Base-by-base conservation (phyloP, 1,284 basidiomycete genomes). In the Bjerkandera adusta region DNA sequence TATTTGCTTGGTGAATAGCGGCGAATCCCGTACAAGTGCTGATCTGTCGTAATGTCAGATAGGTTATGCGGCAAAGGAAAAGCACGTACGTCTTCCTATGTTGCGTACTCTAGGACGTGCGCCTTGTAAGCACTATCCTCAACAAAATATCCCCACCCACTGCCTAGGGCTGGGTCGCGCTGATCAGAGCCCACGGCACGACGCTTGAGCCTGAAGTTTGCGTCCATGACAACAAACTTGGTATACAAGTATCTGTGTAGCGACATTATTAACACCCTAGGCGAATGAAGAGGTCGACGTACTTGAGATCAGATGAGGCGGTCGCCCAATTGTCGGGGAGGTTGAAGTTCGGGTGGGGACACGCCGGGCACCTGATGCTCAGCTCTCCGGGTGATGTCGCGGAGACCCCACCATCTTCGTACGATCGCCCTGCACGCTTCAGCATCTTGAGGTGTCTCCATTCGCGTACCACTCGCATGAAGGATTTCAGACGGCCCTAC, bases 311-410 rank as follows among this genome's bases (percentile, higher is more conserved):
- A 3, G n/a, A 34, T 51, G 11, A 43, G 60, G 44, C 50, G 5
- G 20, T 30, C 29, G 62, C 50, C 63, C 60, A 68, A 21, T 57
- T 51, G 0, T 36, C 36, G 7, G 66, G 64, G 1, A 69, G 46
- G 49, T 71, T 71, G 25, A 57, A 54, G 2, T 55, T 61, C 0
- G 60, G 61, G 3, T 62, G 54, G 0, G 68, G 68, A 45, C 68
- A 70, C 1, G 67, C 65, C 5, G 64, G 68, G 49, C 69, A 71
- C 1, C 52, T 36, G 2, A 70, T 42, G 1, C 62, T 63, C 15
- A 60, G 62, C 11, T 60, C 55, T 0, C 68, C 68, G n/a, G 30
- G 39, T 18, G 36, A 30, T 0, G 59, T 68, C 0, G 45, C 56
- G 3, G 21, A 21, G 0, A 61, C 44, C 6, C 64, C 63, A 0